phyloP scores from a whole-genome alignment of 2,329 filamentous ascomycete species.

The Corynespora cassiicola region DNA sequence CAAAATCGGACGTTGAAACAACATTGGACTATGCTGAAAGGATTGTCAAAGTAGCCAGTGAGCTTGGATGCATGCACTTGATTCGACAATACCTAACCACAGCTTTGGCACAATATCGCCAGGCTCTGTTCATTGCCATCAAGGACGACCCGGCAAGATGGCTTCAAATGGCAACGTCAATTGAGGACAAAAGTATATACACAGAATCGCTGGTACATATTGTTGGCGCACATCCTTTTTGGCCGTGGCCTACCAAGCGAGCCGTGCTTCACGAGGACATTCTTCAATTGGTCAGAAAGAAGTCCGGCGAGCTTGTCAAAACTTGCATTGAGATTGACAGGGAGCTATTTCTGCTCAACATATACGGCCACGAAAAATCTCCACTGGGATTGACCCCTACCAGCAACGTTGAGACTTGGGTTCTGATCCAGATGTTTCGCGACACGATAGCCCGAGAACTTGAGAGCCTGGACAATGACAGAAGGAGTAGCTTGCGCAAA shows the following conservation, averaged over 20 bases:
- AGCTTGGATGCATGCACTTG: constrained; percentile 26
- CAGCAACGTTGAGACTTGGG: constrained; percentile 28
- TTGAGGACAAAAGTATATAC: constrained; percentile 39
- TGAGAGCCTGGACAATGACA: constrained; percentile 4
- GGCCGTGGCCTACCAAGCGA: constrained; percentile 22
- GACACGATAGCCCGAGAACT: constrained; percentile 33
- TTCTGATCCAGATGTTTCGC: constrained; percentile 37
- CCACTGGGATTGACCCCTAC: constrained; percentile 7
- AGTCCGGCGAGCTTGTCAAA: constrained; percentile 18
- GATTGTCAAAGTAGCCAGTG: constrained; percentile 30
- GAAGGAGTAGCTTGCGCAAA: constrained; percentile 12
- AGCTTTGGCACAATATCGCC: constrained; percentile 24
- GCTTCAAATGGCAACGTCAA: constrained; percentile 32
- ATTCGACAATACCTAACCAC: constrained; percentile 29
- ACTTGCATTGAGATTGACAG: constrained; percentile 23
- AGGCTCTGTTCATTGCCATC: constrained; percentile 38
- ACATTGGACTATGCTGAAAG: constrained; percentile 33
- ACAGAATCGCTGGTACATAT: constrained; percentile 47
- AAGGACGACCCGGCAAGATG: constrained; percentile 38
- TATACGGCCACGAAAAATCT: constrained; percentile 2
- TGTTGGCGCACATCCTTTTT: constrained; percentile 33
- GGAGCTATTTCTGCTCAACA: constrained; percentile 31
- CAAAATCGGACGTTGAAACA: constrained; percentile 15
- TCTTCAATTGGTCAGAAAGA: constrained; percentile 17
- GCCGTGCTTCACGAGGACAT: constrained; percentile 14